These are phyloP conservation scores for Claviceps africana DNA, from an alignment of 2,329 filamentous ascomycete genomes.

Conservation along the genomic window DNA sequence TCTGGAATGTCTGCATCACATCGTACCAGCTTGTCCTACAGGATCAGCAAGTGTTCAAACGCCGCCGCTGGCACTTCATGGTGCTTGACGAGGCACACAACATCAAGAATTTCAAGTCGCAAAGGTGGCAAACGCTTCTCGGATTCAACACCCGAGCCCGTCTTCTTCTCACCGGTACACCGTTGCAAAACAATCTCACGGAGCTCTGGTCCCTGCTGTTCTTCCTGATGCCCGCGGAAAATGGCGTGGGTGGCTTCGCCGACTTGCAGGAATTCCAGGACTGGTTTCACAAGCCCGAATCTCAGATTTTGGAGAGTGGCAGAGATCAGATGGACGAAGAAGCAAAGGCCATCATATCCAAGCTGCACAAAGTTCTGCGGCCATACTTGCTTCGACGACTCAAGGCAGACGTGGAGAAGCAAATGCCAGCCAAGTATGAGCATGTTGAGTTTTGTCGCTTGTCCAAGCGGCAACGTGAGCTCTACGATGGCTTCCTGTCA, in stretches of 20 bases:
- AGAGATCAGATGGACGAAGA: conserved; percentile 90
- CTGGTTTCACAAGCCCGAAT: conserved; percentile 89
- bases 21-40: conserved; percentile 94
- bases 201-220: conserved; percentile 95
- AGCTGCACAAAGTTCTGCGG: conserved; percentile 84
- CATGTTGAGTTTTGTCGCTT: conserved; percentile 91
- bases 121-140: conserved; percentile 88
- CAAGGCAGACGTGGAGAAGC: conserved; percentile 95
- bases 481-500: conserved; percentile 94
- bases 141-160: conserved; percentile 85
- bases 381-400: conserved; percentile 82
- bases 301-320: conserved; percentile 90
- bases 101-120: conserved; percentile 98
- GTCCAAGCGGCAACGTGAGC: conserved; percentile 84
- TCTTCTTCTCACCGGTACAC: conserved; percentile 82
- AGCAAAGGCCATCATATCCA: conserved; percentile 77
- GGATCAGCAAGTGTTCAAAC: conserved; percentile 86
- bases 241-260: conserved; percentile 78
- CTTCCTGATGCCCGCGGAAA: conserved; percentile 87
- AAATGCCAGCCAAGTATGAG: conserved; percentile 97
- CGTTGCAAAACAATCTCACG: conserved; percentile 90
- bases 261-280: conserved; percentile 92
- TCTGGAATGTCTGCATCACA: conserved; percentile 96
- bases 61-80: conserved; percentile 92
- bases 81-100: conserved; percentile 97